Evolutionary conservation across 2,329 filamentous ascomycete genomes (phyloP), one percentile per base, ranked within the genome.

Genomic region (Botrytis elliptica): DNA sequence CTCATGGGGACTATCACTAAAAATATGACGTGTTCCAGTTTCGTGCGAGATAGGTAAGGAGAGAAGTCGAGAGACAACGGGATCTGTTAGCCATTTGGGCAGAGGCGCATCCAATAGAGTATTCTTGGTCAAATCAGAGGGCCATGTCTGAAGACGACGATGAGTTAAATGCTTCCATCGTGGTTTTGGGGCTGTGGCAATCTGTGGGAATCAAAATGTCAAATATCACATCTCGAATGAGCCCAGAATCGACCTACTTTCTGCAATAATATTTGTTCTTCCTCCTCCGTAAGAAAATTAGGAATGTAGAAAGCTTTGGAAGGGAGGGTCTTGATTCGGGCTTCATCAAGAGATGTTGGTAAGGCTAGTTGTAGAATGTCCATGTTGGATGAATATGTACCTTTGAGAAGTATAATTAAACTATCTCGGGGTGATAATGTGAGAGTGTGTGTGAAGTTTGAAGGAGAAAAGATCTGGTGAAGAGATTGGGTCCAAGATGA

Each of bases 91-190:
- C 90, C 93, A 98, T 9, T 84, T 68, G 22, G 95, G 95, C 10
- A 98, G 85, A 10, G 91, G 87, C 4, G 91, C 86, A 70, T 91
- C 90, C 38, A 98, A 86, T 1, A 99, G 88, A 25, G 89, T 92
- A 81, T 97, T 89, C 71, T 90, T 88, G 52, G 93, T 91, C 16
- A 98, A 88, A 73, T 93, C 89, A 3, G 93, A 96, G 1, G 95
- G 96, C 87, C 95, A 94, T 0, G 93, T 93, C 85, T 98, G 95
- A 0, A 99, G 89, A 60, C 95, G 91, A 72, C 96, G 92, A 82
- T 94, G 93, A n/a, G 92, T 90, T 72, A 99, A 91, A 68, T 92
- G 88, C 75, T 93, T 95, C 95, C 96, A 99, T 81, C 91, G 88
- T 40, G 92, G 91, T 76, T 90, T 91, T 40, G 93, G 92, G 0